phyloP scores from a whole-genome alignment of 768 basidiomycete genomes.

The Dentipellis fragilis region DNA sequence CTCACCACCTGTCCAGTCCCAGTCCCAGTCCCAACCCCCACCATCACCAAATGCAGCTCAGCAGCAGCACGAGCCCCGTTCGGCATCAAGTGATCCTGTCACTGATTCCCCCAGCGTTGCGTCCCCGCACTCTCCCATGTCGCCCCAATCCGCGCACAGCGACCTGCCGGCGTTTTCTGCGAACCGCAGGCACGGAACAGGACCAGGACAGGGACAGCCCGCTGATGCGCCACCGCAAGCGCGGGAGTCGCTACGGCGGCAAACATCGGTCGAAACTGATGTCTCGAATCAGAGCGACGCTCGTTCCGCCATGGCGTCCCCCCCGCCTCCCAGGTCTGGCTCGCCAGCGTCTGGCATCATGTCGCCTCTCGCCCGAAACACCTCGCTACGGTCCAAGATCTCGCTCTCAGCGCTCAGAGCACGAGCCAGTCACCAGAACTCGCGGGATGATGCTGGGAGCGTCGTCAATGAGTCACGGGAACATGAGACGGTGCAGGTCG shows the following conservation, averaged over 20 bases:
- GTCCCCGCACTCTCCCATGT: not conserved
- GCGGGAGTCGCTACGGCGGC: constrained; percentile 7
- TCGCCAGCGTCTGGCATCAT: constrained; percentile 19
- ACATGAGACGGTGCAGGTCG: constrained; percentile 52
- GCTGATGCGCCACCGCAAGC: constrained; percentile 5
- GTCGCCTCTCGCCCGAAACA: constrained; percentile 25
- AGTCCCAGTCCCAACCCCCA: not conserved
- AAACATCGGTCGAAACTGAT: constrained; percentile 12
- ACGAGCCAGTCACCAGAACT: constrained; percentile 18
- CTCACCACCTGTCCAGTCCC: not conserved
- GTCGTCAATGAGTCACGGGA: constrained; percentile 19
- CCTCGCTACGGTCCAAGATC: constrained; percentile 45
- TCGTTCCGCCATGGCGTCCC: constrained; percentile 27
- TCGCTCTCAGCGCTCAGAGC: constrained; percentile 58
- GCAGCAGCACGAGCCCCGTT: not conserved
- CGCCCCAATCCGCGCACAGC: not conserved
- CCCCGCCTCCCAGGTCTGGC: constrained; percentile 23
- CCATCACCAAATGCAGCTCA: not conserved
- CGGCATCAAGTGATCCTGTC: not conserved
- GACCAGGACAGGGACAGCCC: too few species aligned
- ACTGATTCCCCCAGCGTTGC: not conserved
- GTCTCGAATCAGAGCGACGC: constrained; percentile 28
- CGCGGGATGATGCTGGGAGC: constrained; percentile 23
- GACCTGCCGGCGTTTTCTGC: not conserved
- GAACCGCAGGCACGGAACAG: not conserved